Base-by-base conservation (phyloP, 352 stramenopile species). In the Thalassiosira pacifica region DNA sequence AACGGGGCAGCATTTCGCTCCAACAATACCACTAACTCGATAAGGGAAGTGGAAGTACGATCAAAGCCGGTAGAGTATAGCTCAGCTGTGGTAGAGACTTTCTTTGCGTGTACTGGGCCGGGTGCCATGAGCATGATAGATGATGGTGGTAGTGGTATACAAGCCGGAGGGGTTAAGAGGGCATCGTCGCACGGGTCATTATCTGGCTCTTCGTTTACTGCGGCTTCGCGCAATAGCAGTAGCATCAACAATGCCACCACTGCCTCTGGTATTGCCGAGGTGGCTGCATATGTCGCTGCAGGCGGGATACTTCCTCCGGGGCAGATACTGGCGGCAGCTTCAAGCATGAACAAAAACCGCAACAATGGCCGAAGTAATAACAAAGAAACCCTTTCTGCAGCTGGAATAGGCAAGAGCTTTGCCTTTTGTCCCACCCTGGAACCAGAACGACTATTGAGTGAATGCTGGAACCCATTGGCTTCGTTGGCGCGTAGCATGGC, bases 1-100 rank as follows among this genome's bases (percentile, higher is more conserved):
- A 29, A 63, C 55, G 59, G 13, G 31, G 55, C 19, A 8, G 8
- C 16, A 64, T 26, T 64, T 10, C 45, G 45, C 24, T 27, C 13
- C 42, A 57, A 70, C 67, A 64, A 79, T 71, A 48, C 26, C 45
- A 32, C 31, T 71, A 70, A 70, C 32, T 60, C 29, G 19, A 60
- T 78, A 42, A 57, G 90, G 60, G 88, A 86, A n/a, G 84, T 93
- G 0, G 78, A 90, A 76, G 75, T 93, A 48, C 67, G 82, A 71
- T 70, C 89, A 3, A 79, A 88, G 83, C 76, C 90, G 10, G 61
- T 91, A 26, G 81, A 90, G 37, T 86, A 88, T 52, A 67, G 71
- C 31, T 75, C 22, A 48, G 82, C 66, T 0, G 37, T 86, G 34
- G 63, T 64, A 0, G 82, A 86, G 9, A 88, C 76, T 4, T 85